Conservation (phyloP, 2,329 filamentous ascomycete genomes). For the Phialemoniopsis sp. region DNA sequence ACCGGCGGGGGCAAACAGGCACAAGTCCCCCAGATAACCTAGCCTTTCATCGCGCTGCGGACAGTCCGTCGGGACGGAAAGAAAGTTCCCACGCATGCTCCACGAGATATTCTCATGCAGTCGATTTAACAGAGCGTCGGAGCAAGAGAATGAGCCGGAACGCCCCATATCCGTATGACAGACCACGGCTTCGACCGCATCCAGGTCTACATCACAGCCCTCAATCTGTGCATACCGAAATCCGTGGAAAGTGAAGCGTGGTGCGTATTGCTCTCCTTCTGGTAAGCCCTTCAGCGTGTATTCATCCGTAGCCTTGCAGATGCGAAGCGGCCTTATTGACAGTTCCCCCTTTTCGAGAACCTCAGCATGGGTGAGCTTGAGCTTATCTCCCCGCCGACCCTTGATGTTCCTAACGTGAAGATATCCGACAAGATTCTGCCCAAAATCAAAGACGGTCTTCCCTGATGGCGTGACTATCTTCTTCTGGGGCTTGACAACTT, state of each 20-base stretch:
- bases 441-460: slow-evolving; percentile 35
- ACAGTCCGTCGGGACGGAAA: slow-evolving; percentile 37
- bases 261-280: too few relatives aligned
- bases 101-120: slow-evolving; percentile 36
- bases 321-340: slow-evolving; percentile 28
- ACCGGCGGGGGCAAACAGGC: slow-evolving; percentile 33
- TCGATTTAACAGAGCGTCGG: background rate
- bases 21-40: slow-evolving; percentile 37
- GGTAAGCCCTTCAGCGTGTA: slow-evolving; percentile 19
- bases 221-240: slow-evolving; percentile 43
- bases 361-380: slow-evolving; percentile 33
- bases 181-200: background rate
- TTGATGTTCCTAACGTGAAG: slow-evolving; percentile 18
- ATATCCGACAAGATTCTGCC: slow-evolving; percentile 37
- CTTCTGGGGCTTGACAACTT: slow-evolving; percentile 18
- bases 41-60: slow-evolving; percentile 39
- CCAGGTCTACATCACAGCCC: slow-evolving; percentile 22
- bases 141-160: slow-evolving; percentile 34
- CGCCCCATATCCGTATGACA: slow-evolving; percentile 33
- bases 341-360: slow-evolving; percentile 36
- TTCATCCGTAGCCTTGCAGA: slow-evolving; percentile 27
- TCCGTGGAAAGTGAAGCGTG: slow-evolving; percentile 46
- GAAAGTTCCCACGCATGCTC: slow-evolving; percentile 38
- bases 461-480: slow-evolving; percentile 25
- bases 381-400: slow-evolving; percentile 11